These are phyloP conservation scores for Sclerotinia glacialis DNA, from an alignment of 2,329 filamentous ascomycete species.

Conservation along the genomic window DNA sequence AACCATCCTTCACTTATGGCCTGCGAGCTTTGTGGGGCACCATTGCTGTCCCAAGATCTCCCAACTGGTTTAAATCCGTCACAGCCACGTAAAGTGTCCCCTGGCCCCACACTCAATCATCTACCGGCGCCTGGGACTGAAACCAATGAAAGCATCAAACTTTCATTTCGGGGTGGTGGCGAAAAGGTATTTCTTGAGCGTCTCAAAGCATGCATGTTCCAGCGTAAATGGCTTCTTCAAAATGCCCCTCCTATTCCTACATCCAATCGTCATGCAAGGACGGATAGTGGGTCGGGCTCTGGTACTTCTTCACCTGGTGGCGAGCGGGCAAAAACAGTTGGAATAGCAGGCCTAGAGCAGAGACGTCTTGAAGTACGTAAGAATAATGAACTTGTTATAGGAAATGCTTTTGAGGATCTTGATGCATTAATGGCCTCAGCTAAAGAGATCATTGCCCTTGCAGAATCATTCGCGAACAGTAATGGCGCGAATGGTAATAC, in stretches of 20 bases:
- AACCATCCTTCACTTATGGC: slow-evolving; percentile 84
- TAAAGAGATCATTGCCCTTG: slow-evolving; percentile 91
- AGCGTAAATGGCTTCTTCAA: slow-evolving; percentile 92
- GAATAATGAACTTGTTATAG: slow-evolving; percentile 91
- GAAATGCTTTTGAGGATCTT: slow-evolving; percentile 90
- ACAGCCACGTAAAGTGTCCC: slow-evolving; percentile 65
- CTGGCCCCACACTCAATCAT: slow-evolving; percentile 62
- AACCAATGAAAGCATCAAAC: slow-evolving; percentile 73
- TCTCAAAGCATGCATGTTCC: slow-evolving; percentile 80
- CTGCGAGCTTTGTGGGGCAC: slow-evolving; percentile 88
- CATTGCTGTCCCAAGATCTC: slow-evolving; percentile 58
- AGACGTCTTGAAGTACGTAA: slow-evolving; percentile 79
- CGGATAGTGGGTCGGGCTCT: slow-evolving; percentile 40
- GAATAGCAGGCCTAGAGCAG: slow-evolving; percentile 89
- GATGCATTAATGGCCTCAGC: slow-evolving; percentile 97
- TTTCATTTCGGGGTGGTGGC: slow-evolving; percentile 87
- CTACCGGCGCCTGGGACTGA: slow-evolving; percentile 47
- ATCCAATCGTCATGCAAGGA: slow-evolving; percentile 44
- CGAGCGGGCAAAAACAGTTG: slow-evolving; percentile 61
- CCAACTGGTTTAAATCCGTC: slow-evolving; percentile 44
- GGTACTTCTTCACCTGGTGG: slow-evolving; percentile 38
- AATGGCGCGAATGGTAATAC: slow-evolving; percentile 56
- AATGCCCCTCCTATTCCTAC: slow-evolving; percentile 84
- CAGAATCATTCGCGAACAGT: slow-evolving; percentile 75
- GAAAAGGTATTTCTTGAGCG: slow-evolving; percentile 88